A percentile compares a stretch with the other conserved stretches of the same genome.
These are phyloP conservation scores for Volvox carteri DNA, from an alignment of 163 green algal species.

Conservation along the genomic window DNA sequence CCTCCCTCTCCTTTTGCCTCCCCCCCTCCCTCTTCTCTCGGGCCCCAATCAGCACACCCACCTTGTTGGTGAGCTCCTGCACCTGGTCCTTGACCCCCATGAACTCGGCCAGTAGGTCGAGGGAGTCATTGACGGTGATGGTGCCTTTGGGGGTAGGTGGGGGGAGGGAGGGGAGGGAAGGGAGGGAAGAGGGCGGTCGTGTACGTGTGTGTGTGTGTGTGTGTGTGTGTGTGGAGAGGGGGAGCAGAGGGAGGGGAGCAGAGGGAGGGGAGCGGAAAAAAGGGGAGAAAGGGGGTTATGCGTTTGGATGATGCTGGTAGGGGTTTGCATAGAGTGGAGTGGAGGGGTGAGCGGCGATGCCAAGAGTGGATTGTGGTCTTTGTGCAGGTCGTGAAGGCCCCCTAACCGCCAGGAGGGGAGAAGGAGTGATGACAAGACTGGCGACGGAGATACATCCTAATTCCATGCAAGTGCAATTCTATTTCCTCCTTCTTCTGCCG, in stretches of 20 bases:
- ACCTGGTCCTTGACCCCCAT: conserved; percentile 79
- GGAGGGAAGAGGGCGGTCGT: background rate
- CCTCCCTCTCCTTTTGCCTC: too few relatives aligned
- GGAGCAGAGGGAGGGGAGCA: background rate
- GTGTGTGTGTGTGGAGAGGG: background rate
- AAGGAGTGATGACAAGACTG: too few relatives aligned
- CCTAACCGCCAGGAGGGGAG: too few relatives aligned
- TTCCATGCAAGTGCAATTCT: too few relatives aligned
- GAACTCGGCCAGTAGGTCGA: conserved; percentile 89
- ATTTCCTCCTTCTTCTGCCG: too few relatives aligned
- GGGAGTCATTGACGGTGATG: conserved; percentile 84
- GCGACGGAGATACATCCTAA: too few relatives aligned
- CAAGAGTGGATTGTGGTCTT: background rate
- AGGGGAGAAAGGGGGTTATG: background rate
- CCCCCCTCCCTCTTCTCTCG: too few relatives aligned
- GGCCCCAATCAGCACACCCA: too few relatives aligned
- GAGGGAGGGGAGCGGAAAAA: background rate
- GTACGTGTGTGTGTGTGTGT: background rate
- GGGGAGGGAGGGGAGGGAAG: background rate
- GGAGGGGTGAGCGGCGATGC: too few relatives aligned
- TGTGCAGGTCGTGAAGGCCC: too few relatives aligned
- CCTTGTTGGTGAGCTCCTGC: conserved; percentile 70
- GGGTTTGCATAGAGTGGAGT: too few relatives aligned
- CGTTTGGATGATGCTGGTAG: too few relatives aligned
- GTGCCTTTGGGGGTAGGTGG: conserved; percentile 66